Percentiles rank a stretch among this genome's conserved stretches.
Conservation (phyloP, 2,329 filamentous ascomycete species). For the Hysterium pulicare region DNA sequence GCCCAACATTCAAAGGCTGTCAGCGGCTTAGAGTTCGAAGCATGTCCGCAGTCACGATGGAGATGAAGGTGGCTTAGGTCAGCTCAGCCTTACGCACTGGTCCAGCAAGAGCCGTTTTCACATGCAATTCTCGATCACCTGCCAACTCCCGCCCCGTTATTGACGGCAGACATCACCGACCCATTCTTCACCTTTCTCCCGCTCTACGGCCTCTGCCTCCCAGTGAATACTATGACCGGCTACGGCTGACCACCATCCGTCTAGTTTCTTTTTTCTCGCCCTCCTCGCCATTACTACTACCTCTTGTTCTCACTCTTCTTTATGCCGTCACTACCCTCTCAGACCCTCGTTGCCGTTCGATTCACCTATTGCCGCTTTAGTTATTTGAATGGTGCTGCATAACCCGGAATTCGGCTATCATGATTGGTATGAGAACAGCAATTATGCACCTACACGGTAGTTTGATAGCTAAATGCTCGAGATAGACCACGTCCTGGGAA, state of each 20-base stretch:
- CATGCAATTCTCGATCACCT: constrained; percentile 11
- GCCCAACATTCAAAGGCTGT: too few relatives aligned
- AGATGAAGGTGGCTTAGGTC: too few relatives aligned
- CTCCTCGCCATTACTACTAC: not conserved
- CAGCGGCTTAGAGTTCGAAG: too few relatives aligned
- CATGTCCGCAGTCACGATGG: too few relatives aligned
- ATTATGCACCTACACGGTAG: not conserved
- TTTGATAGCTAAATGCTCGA: constrained; percentile 4
- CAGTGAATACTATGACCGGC: constrained; percentile 10
- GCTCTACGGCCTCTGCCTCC: not conserved
- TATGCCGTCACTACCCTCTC: constrained; percentile 1
- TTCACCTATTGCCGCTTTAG: not conserved
- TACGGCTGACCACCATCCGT: constrained; percentile 15
- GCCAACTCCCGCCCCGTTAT: constrained; percentile 5
- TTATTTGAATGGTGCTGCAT: not conserved
- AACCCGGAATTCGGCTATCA: constrained; percentile 7
- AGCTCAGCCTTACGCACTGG: too few relatives aligned
- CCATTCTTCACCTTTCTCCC: too few relatives aligned
- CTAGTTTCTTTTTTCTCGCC: not conserved
- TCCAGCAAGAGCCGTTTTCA: too few relatives aligned
- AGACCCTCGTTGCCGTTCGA: not conserved
- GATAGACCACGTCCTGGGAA: constrained; percentile 82
- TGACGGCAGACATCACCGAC: too few relatives aligned
- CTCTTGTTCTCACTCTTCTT: not conserved
- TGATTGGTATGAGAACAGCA: constrained; percentile 22